Base-by-base conservation (phyloP, 441 rosid species). In the Bruguiera hainesii region DNA sequence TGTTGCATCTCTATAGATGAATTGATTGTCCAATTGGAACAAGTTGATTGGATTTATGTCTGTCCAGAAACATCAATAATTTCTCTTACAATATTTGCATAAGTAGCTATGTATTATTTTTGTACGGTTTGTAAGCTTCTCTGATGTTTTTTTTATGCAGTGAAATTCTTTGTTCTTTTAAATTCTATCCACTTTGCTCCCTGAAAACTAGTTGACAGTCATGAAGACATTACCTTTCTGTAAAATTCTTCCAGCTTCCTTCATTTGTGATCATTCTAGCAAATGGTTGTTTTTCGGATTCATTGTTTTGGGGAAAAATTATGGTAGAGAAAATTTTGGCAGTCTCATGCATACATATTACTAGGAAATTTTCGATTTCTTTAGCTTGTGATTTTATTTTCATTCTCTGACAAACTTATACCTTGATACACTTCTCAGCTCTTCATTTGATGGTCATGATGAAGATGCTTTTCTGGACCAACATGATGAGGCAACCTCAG, bases 381-480 rank as follows among this genome's bases (percentile, higher is more conserved):
- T 53, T 21, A 1, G 46, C 60, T 60, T 60, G 26, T 19, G 35
- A 30, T 33, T 66, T 13, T 7, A 19, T 50, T 8, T 64, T 60
- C 26, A 16, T 29, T 66, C 37, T 66, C 61, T 35, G 56, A 1
- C 28, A 4, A 26, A 11, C 53, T 68, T 62, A 15, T 55, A 25
- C 28, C 28, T 50, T 21, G 37, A n/a, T 81, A 5, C 63, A 69
- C 60, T 66, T 80, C 75, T 67, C 85, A 96, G 99, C 71, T 93
- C 96, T 26, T 83, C 93, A 51, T 79, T 82, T 77, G 98, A 90
- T 84, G 98, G 87, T 68, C 93, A 82, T 72, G 92, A 86, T 49
- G 96, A 84, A 70, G 97, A 85, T 56, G 82, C 80, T 71, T 79
- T 84, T 68, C 65, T 78, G 71, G 93, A 91, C 61, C 63, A 66